Conservation (phyloP, 164 flowering plant species). For the Magnolia sinica region DNA sequence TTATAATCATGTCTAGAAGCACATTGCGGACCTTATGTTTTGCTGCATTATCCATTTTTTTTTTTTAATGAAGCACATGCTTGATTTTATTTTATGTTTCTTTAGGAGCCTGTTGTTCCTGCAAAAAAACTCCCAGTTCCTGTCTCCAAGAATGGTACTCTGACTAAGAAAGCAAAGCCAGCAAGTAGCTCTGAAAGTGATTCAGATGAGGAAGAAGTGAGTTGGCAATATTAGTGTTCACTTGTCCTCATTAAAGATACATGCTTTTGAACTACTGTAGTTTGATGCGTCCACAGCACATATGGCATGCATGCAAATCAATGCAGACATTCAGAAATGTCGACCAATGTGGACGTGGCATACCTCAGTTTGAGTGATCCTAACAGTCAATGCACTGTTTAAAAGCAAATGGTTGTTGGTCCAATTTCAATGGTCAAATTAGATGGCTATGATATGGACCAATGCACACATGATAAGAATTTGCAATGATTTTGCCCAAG, state of each 20-base stretch:
- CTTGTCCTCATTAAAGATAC: not conserved
- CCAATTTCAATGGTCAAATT: too few relatives aligned
- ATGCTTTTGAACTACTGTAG: not conserved
- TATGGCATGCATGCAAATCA: too few relatives aligned
- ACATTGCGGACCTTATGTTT: not conserved
- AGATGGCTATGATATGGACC: too few relatives aligned
- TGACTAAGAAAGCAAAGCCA: conserved; percentile 22
- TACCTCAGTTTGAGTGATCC: too few relatives aligned
- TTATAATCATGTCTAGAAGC: not conserved
- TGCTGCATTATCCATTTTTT: too few relatives aligned
- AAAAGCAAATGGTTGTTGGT: too few relatives aligned
- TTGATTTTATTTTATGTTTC: not conserved
- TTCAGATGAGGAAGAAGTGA: conserved; percentile 27
- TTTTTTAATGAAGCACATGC: not conserved
- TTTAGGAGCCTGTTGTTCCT: conserved; percentile 25
- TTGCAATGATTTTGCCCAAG: too few relatives aligned
- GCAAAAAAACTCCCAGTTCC: conserved; percentile 14
- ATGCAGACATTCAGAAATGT: too few relatives aligned
- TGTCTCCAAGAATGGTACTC: conserved; percentile 23
- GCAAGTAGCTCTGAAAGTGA: conserved; percentile 26
- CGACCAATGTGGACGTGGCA: too few relatives aligned
- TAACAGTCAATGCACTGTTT: too few relatives aligned
- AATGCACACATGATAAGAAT: too few relatives aligned
- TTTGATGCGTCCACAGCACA: too few relatives aligned
- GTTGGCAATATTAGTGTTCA: not conserved